These are phyloP conservation scores for Hymenoscyphus fraxineus DNA, from an alignment of 2,329 filamentous ascomycete species.

Conservation along the genomic window DNA sequence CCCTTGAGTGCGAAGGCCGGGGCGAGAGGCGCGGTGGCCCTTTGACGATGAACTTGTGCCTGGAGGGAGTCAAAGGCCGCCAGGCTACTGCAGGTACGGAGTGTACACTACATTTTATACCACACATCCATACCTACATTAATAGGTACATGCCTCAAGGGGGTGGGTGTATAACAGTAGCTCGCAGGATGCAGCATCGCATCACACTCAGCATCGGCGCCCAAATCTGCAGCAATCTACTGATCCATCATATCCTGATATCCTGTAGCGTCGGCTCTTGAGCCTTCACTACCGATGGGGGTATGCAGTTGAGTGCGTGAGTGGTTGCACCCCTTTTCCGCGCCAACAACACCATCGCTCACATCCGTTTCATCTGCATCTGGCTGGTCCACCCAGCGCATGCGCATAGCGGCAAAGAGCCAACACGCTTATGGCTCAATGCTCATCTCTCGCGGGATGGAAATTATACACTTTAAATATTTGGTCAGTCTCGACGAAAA, in stretches of 20 bases:
- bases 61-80: not conserved
- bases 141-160: not conserved
- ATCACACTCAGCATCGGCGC: not conserved
- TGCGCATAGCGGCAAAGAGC: not conserved
- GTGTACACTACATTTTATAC: not conserved
- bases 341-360: not conserved
- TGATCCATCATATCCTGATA: not conserved
- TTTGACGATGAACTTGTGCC: not conserved
- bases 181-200: not conserved
- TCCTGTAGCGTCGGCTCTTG: not conserved
- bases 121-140: not conserved
- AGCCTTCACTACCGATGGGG: not conserved
- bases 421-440: not conserved
- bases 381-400: not conserved
- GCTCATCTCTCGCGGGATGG: not conserved
- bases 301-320: not conserved
- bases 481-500: no score
- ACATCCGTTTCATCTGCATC: not conserved
- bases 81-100: not conserved
- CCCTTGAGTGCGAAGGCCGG: not conserved
- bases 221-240: not conserved
- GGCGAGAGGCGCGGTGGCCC: not conserved
- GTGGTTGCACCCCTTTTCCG: conserved; percentile 2
- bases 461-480: no score
- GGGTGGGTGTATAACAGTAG: not conserved